phyloP scores from a whole-genome alignment of 2,329 filamentous ascomycete genomes.

The Gnomoniopsis sp. region DNA sequence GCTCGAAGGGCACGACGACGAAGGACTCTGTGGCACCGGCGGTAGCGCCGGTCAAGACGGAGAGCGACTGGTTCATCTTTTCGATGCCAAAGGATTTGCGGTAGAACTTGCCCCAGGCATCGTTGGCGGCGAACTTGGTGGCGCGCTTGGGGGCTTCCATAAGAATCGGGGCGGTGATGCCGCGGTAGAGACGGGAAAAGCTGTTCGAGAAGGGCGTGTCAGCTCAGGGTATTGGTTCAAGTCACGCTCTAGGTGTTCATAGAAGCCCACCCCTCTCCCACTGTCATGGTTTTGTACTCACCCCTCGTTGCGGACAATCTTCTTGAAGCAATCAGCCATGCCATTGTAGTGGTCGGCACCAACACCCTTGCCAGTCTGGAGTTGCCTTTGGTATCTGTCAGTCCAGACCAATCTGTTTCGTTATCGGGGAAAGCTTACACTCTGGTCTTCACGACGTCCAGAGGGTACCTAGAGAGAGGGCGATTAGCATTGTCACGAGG shows the following conservation, averaged over 20 bases:
- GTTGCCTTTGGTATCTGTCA: conserved; percentile 56
- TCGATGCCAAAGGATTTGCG: conserved; percentile 77
- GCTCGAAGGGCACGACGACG: conserved; percentile 96
- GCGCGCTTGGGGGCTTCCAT: conserved; percentile 89
- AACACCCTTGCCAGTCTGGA: conserved; percentile 71
- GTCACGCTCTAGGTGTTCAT: not conserved
- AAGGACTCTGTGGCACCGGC: conserved; percentile 95
- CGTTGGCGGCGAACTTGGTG: conserved; percentile 98
- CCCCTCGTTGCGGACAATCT: conserved; percentile 96
- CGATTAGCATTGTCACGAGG: conserved; percentile 16
- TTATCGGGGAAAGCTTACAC: conserved; percentile 58
- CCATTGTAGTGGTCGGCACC: conserved; percentile 88
- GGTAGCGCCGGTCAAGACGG: conserved; percentile 87
- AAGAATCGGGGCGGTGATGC: conserved; percentile 90
- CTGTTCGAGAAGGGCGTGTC: conserved; percentile 39
- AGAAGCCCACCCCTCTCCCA: too few relatives aligned
- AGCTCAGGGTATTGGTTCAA: not conserved
- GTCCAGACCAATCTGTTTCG: conserved; percentile 5
- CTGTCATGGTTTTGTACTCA: conserved; percentile 39
- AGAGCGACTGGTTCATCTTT: conserved; percentile 89
- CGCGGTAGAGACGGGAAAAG: conserved; percentile 87
- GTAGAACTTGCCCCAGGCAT: conserved; percentile 96
- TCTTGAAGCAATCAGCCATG: conserved; percentile 97
- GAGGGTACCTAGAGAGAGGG: conserved; percentile 72
- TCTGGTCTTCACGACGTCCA: conserved; percentile 98